phyloP scores from a whole-genome alignment of 257 asterid species.

The Solanum corneliomulleri region DNA sequence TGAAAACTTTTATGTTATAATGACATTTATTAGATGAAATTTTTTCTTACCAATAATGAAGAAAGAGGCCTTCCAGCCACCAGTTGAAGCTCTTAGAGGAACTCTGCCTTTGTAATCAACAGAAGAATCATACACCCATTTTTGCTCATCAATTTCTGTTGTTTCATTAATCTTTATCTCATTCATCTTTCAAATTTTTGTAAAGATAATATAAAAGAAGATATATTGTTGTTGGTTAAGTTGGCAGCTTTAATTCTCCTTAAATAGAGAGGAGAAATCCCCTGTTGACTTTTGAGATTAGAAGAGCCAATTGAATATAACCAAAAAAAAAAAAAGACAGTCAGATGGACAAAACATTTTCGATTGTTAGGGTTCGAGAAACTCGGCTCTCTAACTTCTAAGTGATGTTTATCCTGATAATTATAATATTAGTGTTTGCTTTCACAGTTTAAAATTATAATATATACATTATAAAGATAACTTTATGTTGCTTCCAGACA shows the following conservation, averaged over 20 bases:
- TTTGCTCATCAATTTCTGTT: slow-evolving; percentile 28
- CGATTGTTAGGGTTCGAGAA: rapidly evolving
- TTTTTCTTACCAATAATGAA: slow-evolving; percentile 58
- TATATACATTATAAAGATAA: neutral
- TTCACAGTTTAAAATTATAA: neutral
- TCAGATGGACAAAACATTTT: neutral
- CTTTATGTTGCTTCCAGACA: neutral
- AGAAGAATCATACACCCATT: slow-evolving; percentile 74
- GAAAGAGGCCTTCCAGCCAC: slow-evolving; percentile 85
- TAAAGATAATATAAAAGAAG: neutral
- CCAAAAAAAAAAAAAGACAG: neutral
- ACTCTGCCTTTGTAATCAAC: slow-evolving; percentile 59
- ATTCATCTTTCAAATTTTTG: neutral
- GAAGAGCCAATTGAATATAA: neutral
- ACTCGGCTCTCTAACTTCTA: neutral
- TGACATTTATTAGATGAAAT: neutral
- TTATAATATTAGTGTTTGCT: neutral
- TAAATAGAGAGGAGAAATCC: slow-evolving; percentile 16
- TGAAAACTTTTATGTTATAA: neutral
- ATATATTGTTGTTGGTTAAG: neutral
- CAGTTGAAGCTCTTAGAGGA: slow-evolving; percentile 72
- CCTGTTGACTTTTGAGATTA: neutral
- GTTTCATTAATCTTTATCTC: slow-evolving; percentile 8
- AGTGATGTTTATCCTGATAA: neutral
- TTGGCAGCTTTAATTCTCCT: slow-evolving; percentile 13